Base-by-base conservation (phyloP, 305 asterid genomes). In the Euphrasia arctica region DNA sequence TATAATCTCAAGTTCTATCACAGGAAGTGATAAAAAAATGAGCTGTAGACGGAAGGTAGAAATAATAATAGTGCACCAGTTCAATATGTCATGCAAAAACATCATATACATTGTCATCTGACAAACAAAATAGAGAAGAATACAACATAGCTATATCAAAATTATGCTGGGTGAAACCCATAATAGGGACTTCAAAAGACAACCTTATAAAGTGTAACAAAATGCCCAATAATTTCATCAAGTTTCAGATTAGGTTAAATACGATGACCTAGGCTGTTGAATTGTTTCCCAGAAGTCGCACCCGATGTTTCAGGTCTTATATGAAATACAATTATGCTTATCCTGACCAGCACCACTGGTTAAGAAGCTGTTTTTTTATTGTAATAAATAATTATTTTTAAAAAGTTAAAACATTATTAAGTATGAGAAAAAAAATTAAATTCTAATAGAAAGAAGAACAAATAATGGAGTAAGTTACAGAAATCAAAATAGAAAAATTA, bases 401-500 rank as follows among this genome's bases (percentile, higher is more conserved):
- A 52, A 39, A 62, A 34, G 51, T 51, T 22, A 29, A 4, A 15
- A 54, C 48, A 31, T 41, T 15, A 66, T 10, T 45, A 55, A 70
- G 51, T 36, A 9, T 4, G 62, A 68, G 11, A 56, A 50, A 31
- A 31, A 66, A 61, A n/a, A 31, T 57, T 51, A 54, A 43, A 57
- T 60, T 60, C 61, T 57, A 13, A 5, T 58, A 68, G 62, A 55
- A 13, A 43, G 54, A 63, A 59, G 51, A 67, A 64, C 64, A 67
- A 58, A 65, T 54, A 54, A 68, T 51, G n/a, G 55, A 54, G 36
- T 54, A 54, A 25, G 59, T 4, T 59, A 74, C 72, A 52, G 18
- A 36, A 70, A 61, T 22, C 45, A 48, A 62, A 68, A 27, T 49
- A 34, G 52, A 59, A 62, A 55, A 60, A 61, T 50, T 3, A 52